Evolutionary conservation across 148 eudicot genomes (phyloP).

Genomic region (Fagopyrum homotropicum): DNA sequence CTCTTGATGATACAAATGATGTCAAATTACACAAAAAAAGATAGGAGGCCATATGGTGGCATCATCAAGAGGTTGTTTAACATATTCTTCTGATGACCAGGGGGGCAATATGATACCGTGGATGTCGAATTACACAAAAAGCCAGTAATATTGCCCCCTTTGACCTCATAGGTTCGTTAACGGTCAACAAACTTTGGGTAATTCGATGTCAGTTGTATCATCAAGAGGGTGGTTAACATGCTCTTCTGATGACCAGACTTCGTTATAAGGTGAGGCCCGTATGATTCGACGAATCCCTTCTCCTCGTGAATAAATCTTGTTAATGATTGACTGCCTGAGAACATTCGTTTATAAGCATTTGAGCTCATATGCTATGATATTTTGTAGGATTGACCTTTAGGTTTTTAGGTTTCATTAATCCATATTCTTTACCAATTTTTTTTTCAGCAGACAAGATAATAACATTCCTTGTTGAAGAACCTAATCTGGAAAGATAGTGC

Average conservation of each 20-base stretch:
- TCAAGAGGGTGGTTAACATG: constrained; percentile 28
- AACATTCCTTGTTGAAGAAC: not conserved
- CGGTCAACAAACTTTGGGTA: constrained; percentile 65
- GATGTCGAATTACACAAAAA: constrained; percentile 22
- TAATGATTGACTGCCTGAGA: too few species aligned
- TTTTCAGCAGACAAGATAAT: not conserved
- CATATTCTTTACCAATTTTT: constrained; percentile 22
- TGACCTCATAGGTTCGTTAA: constrained; percentile 72
- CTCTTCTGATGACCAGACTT: not conserved
- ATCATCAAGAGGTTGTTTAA: too few species aligned
- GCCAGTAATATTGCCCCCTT: constrained; percentile 73
- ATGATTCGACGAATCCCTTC: constrained; percentile 63
- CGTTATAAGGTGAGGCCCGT: too few species aligned
- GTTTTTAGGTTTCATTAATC: too few species aligned
- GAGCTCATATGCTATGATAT: too few species aligned
- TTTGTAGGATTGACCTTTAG: too few species aligned
- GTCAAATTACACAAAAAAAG: constrained; percentile 52
- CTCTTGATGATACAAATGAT: too few species aligned
- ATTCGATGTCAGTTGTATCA: constrained; percentile 61
- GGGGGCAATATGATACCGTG: constrained; percentile 20
- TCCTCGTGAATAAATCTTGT: constrained; percentile 68
- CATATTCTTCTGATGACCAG: not conserved
- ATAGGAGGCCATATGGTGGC: not conserved
- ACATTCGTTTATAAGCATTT: too few species aligned
- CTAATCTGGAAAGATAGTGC: too few species aligned